A percentile compares a stretch with the other conserved stretches of the same genome.
Conservation (phyloP, 1,139 yeast species). For the Lizanozyma gosingica region DNA sequence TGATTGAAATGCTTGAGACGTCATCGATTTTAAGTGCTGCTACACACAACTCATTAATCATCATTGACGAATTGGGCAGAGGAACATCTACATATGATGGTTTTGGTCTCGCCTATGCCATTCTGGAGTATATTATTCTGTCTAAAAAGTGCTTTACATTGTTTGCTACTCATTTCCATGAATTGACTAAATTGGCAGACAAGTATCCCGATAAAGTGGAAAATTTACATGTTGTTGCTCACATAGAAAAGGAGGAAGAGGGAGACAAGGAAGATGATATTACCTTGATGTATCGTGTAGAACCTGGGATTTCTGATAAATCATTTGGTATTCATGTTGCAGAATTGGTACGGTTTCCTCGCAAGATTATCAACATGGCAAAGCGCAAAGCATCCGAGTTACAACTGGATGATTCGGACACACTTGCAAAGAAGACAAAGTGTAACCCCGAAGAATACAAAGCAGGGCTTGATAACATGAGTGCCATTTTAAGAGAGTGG, state of each 20-base stretch:
- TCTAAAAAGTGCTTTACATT: constrained; percentile 69
- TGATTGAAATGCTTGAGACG: constrained; percentile 97
- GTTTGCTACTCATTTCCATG: constrained; percentile 97
- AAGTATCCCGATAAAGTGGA: constrained; percentile 49
- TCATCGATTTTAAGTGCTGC: constrained; percentile 87
- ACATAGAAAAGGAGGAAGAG: constrained; percentile 42
- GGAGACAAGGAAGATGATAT: constrained; percentile 50
- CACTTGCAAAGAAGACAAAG: constrained; percentile 40
- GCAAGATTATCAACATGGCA: constrained; percentile 85
- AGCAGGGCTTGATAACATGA: constrained; percentile 48
- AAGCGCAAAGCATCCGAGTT: constrained; percentile 86
- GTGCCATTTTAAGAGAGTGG: constrained; percentile 56
- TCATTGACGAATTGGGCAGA: constrained; percentile 91
- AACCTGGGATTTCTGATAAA: constrained; percentile 85
- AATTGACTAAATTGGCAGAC: constrained; percentile 70
- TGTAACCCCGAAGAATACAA: constrained; percentile 46
- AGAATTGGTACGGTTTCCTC: constrained; percentile 86
- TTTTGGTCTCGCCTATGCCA: constrained; percentile 95
- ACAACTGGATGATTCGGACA: constrained; percentile 52
- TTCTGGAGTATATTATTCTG: constrained; percentile 73
- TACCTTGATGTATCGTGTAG: constrained; percentile 82
- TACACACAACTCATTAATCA: constrained; percentile 71
- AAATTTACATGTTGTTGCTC: constrained; percentile 92
- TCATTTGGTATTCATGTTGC: constrained; percentile 98
- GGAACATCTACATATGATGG: constrained; percentile 98